phyloP scores from a whole-genome alignment of 169 alveolate species.

The Babesia divergens region DNA sequence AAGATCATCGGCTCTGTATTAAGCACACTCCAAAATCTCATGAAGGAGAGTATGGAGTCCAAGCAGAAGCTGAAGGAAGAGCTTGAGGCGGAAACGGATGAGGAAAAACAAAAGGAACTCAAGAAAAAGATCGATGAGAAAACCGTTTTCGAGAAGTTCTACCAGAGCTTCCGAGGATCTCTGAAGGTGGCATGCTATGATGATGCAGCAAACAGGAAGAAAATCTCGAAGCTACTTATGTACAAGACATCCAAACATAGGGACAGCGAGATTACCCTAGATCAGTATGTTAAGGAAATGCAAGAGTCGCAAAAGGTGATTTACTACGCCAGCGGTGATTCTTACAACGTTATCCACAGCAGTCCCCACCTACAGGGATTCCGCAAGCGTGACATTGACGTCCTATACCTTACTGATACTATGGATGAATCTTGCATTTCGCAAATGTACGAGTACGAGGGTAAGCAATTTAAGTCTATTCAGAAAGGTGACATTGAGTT shows the following conservation, averaged over 20 bases:
- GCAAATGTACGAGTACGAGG: constrained; percentile 83
- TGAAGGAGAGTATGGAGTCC: constrained; percentile 83
- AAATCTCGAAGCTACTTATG: constrained; percentile 88
- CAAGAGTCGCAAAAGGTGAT: constrained; percentile 89
- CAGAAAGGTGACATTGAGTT: constrained; percentile 83
- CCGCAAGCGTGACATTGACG: constrained; percentile 89
- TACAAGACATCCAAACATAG: constrained; percentile 84
- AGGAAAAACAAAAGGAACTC: constrained; percentile 77
- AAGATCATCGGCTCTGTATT: constrained; percentile 95
- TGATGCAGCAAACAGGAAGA: constrained; percentile 90
- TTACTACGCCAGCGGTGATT: constrained; percentile 89
- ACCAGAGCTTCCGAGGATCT: constrained; percentile 87
- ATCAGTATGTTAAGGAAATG: constrained; percentile 89
- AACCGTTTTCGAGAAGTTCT: constrained; percentile 80
- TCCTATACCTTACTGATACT: constrained; percentile 89
- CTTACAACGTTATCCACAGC: constrained; percentile 76
- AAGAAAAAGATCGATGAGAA: constrained; percentile 77
- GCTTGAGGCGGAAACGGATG: constrained; percentile 77
- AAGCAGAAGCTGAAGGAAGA: constrained; percentile 77
- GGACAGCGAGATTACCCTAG: constrained; percentile 83
- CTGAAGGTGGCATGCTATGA: constrained; percentile 94
- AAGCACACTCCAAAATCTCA: constrained; percentile 89
- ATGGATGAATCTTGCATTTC: constrained; percentile 92
- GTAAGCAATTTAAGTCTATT: constrained; percentile 79
- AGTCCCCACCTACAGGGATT: constrained; percentile 91